Conservation (phyloP, 306 rosid species). For the Vachellia collinsii region DNA sequence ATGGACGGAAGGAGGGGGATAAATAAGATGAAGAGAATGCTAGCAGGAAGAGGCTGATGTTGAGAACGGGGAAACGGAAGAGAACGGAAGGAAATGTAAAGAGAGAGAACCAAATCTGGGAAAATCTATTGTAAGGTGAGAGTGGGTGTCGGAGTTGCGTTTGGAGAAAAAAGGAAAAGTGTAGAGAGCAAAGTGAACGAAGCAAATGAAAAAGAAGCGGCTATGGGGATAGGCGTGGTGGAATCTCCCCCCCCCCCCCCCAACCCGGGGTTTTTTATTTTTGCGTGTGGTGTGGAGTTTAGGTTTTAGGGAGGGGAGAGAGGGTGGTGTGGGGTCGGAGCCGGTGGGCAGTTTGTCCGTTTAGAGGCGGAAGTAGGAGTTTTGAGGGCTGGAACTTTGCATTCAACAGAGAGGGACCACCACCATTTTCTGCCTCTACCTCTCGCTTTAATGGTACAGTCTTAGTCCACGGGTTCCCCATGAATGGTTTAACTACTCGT, state of each 20-base stretch:
- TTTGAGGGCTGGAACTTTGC: slow-evolving; percentile 12
- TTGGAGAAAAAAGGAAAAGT: slow-evolving; percentile 32
- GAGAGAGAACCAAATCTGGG: slow-evolving; percentile 34
- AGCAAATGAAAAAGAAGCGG: slow-evolving; percentile 34
- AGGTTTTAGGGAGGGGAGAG: slow-evolving; percentile 2
- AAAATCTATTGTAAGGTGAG: slow-evolving; percentile 31
- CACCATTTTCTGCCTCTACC: not conserved
- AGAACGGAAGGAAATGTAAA: slow-evolving; percentile 17
- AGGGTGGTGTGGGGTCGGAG: not conserved
- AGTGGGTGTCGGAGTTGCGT: slow-evolving; percentile 25
- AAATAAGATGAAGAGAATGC: not conserved
- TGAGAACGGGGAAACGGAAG: slow-evolving; percentile 26
- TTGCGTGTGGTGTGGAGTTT: not conserved
- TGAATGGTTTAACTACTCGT: slow-evolving; percentile 6
- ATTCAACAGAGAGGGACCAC: slow-evolving; percentile 34
- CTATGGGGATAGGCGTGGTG: slow-evolving; percentile 44
- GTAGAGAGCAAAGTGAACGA: slow-evolving; percentile 34
- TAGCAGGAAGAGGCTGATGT: not conserved
- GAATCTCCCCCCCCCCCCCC: not conserved
- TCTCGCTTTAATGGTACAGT: slow-evolving; percentile 1
- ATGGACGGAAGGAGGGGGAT: not conserved
- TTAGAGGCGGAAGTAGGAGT: not conserved
- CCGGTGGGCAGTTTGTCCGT: not conserved
- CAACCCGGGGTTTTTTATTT: too few species aligned
- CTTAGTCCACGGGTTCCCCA: slow-evolving; percentile 37